These are phyloP conservation scores for Piper longum DNA, from an alignment of 164 flowering plant species.

Conservation along the genomic window DNA sequence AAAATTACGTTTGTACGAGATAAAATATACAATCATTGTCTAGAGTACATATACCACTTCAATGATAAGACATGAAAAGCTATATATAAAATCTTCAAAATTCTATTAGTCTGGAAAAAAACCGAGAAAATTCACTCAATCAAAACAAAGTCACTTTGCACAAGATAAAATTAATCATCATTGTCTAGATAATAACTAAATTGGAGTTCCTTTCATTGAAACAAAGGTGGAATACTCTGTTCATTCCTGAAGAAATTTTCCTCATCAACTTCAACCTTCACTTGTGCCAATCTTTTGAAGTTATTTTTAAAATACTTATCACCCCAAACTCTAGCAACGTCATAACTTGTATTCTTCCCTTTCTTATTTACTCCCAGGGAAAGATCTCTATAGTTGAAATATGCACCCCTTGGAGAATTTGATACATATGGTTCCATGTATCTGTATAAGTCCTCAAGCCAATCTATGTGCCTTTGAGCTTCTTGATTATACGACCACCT, in stretches of 20 bases:
- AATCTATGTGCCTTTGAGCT: not conserved
- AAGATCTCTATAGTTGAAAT: conserved; percentile 9
- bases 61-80: too few species aligned
- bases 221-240: conserved; percentile 4
- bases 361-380: conserved; percentile 1
- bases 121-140: too few species aligned
- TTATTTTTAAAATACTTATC: conserved; percentile 14
- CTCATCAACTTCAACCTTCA: conserved; percentile 15
- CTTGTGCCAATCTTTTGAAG: conserved; percentile 16
- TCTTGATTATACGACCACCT: conserved; percentile 2
- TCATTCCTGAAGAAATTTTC: conserved; percentile 9
- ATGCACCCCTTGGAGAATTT: conserved; percentile 6
- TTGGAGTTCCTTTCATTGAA: not conserved
- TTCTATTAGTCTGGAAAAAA: too few species aligned
- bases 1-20: too few species aligned
- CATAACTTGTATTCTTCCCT: conserved; percentile 1
- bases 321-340: conserved; percentile 10
- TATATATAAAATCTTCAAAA: too few species aligned
- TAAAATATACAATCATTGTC: too few species aligned
- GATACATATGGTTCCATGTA: conserved; percentile 7
- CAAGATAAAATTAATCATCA: too few species aligned
- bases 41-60: too few species aligned
- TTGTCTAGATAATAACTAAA: too few species aligned
- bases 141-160: too few species aligned
- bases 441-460: conserved; percentile 4